phyloP scores from a whole-genome alignment of 768 basidiomycete genomes.

The Lactarius psammicola region DNA sequence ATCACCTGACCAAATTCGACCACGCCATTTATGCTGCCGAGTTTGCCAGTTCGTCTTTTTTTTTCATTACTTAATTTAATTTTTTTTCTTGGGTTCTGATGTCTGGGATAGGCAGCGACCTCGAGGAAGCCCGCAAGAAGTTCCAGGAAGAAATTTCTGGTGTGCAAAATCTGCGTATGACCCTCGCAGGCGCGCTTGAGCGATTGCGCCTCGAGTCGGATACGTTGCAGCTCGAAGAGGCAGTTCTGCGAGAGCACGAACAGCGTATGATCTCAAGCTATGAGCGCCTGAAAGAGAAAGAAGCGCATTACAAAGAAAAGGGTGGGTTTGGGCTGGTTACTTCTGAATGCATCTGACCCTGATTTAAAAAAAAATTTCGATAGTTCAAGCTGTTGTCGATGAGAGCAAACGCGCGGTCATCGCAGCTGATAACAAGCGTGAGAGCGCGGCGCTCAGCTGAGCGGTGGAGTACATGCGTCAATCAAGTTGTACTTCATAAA shows the following conservation, averaged over 20 bases:
- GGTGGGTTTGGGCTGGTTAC: slow-evolving; percentile 33
- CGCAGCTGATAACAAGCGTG: slow-evolving; percentile 47
- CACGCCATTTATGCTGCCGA: slow-evolving; percentile 43
- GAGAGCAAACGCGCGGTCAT: slow-evolving; percentile 46
- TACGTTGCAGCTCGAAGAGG: slow-evolving; percentile 42
- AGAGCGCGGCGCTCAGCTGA: slow-evolving; percentile 31
- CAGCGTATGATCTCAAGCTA: slow-evolving; percentile 40
- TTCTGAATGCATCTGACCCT: neutral
- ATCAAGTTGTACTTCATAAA: neutral
- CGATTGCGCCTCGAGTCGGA: slow-evolving; percentile 42
- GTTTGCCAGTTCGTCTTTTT: slow-evolving; percentile 37
- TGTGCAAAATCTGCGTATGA: slow-evolving; percentile 54
- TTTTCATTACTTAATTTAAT: neutral
- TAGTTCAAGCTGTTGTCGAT: slow-evolving; percentile 44
- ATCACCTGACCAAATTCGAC: slow-evolving; percentile 52
- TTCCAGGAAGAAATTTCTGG: slow-evolving; percentile 64
- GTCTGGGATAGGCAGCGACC: slow-evolving; percentile 49
- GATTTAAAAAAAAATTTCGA: slow-evolving; percentile 6
- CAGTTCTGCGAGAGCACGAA: slow-evolving; percentile 43
- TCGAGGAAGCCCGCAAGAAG: slow-evolving; percentile 53
- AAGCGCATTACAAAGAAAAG: slow-evolving; percentile 43
- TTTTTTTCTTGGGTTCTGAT: neutral
- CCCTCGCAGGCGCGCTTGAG: slow-evolving; percentile 46
- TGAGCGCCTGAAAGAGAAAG: slow-evolving; percentile 43
- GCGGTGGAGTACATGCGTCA: neutral